A percentile compares a stretch with the other conserved stretches of the same genome.
Conservation (phyloP, 148 eudicot genomes). For the Polygonum aviculare region DNA sequence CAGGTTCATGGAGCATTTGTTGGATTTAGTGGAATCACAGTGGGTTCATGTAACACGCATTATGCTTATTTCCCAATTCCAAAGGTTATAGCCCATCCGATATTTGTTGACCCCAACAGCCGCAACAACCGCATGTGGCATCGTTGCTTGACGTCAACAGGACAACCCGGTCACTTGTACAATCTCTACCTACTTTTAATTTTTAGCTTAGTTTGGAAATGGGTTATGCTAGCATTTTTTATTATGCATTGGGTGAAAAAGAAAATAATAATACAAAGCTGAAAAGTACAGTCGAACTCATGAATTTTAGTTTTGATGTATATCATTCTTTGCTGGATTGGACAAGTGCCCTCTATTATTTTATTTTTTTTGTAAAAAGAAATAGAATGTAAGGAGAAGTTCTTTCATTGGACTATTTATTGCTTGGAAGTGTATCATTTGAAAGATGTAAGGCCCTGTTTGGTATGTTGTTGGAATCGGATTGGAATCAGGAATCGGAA, state of each 20-base stretch:
- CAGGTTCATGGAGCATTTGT: conserved; percentile 99
- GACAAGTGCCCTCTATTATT: not conserved
- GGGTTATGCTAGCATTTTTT: not conserved
- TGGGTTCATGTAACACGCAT: conserved; percentile 92
- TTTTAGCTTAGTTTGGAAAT: not conserved
- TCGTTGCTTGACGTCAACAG: conserved; percentile 99
- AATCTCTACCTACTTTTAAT: not conserved
- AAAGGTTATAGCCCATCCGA: conserved; percentile 77
- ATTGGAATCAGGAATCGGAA: no score
- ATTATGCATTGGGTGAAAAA: not conserved
- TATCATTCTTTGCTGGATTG: not conserved
- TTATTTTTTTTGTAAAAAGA: no score
- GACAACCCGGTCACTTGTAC: conserved; percentile 58
- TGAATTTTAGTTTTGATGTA: not conserved
- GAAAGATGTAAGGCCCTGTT: no score
- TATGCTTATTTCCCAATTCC: conserved; percentile 96
- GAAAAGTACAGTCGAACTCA: not conserved
- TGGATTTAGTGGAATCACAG: conserved; percentile 95
- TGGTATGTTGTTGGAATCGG: no score
- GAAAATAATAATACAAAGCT: not conserved
- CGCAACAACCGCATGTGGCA: conserved; percentile 99
- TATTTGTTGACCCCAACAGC: conserved; percentile 81
- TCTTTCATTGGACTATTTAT: no score
- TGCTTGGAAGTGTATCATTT: no score
- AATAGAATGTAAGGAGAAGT: no score